These are phyloP conservation scores for Nitzschia palea DNA, from an alignment of 108 stramenopile species.

Conservation along the genomic window DNA sequence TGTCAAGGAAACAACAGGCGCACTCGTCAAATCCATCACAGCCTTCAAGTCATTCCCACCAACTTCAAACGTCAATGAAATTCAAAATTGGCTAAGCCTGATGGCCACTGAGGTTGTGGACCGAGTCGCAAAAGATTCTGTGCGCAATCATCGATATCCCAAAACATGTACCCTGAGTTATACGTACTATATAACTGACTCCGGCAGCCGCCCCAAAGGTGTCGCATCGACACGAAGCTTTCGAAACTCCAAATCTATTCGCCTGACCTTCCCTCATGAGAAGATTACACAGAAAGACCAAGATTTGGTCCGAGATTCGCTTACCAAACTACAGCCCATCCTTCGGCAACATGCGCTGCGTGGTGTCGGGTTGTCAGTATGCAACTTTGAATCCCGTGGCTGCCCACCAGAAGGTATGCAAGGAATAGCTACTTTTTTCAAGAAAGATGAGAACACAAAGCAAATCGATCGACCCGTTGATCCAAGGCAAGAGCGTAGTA, in stretches of 20 bases:
- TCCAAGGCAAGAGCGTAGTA: too few species aligned
- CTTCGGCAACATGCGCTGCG: constrained; percentile 17
- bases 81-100: constrained; percentile 68
- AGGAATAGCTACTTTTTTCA: constrained; percentile 25
- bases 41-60: constrained; percentile 79
- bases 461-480: too few species aligned
- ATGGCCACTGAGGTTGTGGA: constrained; percentile 69
- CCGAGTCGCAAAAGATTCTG: constrained; percentile 64
- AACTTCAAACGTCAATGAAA: constrained; percentile 31
- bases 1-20: constrained; percentile 63
- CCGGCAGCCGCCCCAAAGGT: constrained; percentile 20
- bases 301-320: constrained; percentile 33
- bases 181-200: constrained; percentile 21
- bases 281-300: constrained; percentile 31
- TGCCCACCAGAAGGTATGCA: constrained; percentile 2
- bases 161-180: constrained; percentile 71
- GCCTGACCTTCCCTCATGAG: constrained; percentile 20
- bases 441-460: not conserved
- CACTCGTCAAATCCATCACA: constrained; percentile 78
- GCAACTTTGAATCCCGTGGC: constrained; percentile 24
- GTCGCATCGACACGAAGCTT: not conserved
- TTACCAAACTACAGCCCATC: constrained; percentile 18
- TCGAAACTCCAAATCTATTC: constrained; percentile 18
- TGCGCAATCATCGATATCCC: constrained; percentile 70
- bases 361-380: constrained; percentile 35